Conservation (phyloP, 1,139 yeast genomes). For the Zygosaccharomyces sapae region DNA sequence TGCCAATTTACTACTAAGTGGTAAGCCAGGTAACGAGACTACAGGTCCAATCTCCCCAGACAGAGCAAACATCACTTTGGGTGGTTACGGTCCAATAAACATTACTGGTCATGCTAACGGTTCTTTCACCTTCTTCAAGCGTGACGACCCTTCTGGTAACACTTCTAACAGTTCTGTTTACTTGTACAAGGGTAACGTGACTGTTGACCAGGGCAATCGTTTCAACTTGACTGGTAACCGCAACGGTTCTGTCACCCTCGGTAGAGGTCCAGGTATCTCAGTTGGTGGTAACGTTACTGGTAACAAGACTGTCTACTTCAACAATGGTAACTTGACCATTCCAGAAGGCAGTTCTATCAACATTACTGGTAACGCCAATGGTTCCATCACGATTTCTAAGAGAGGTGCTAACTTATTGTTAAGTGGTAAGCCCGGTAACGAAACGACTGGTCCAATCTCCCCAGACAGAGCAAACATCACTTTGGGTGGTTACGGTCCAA, state of each 20-base stretch:
- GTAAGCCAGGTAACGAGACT: too few relatives aligned
- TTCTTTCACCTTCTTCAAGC: slow-evolving; percentile 4
- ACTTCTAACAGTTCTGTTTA: background rate
- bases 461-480: slow-evolving; percentile 1
- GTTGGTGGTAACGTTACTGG: slow-evolving; percentile 3
- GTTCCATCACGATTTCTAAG: slow-evolving; percentile 4
- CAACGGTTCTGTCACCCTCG: slow-evolving; percentile 3
- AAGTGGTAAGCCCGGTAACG: too few relatives aligned
- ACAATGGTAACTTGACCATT: background rate
- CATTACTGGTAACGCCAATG: slow-evolving; percentile 3
- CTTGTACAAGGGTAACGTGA: background rate
- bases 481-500: background rate
- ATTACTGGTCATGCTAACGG: slow-evolving; percentile 5
- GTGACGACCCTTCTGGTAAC: background rate
- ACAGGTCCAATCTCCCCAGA: too few relatives aligned
- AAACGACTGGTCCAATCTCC: too few relatives aligned
- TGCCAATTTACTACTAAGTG: too few relatives aligned
- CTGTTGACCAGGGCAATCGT: background rate
- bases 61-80: background rate
- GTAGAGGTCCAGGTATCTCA: background rate
- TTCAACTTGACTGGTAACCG: background rate
- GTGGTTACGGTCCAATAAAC: background rate
- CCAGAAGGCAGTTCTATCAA: background rate
- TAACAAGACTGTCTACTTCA: slow-evolving; percentile 1
- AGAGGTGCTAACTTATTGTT: too few relatives aligned